These are phyloP conservation scores for Kodamaea laetipori DNA, from an alignment of 805 yeast species.

Conservation along the genomic window DNA sequence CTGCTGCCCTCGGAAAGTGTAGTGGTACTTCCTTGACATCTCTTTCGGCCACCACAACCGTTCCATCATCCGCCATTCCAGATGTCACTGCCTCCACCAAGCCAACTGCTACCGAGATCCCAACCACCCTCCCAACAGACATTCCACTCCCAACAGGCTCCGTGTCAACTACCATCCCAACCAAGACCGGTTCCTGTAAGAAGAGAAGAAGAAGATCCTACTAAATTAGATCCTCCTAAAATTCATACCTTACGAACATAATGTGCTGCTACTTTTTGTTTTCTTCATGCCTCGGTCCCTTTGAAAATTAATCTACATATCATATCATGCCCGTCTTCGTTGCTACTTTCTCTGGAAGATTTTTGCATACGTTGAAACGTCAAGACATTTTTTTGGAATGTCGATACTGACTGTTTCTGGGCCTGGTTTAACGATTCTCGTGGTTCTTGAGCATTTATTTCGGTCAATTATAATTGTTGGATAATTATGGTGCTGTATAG, in stretches of 20 bases:
- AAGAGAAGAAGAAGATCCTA: conserved; percentile 32
- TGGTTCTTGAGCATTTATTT: neutral
- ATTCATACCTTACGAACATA: conserved; percentile 1
- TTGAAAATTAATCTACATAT: neutral
- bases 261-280: neutral
- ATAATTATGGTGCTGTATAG: neutral
- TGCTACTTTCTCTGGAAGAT: too few relatives aligned
- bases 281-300: neutral
- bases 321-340: too few relatives aligned
- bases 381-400: conserved; percentile 9
- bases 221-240: conserved; percentile 13
- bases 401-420: conserved; percentile 7
- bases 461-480: conserved; percentile 1
- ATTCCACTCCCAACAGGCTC: conserved; percentile 1
- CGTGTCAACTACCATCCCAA: conserved; percentile 2
- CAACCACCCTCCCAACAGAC: conserved; percentile 7
- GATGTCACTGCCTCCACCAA: conserved; percentile 17
- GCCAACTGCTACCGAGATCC: conserved; percentile 13
- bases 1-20: conserved; percentile 44
- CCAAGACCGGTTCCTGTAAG: conserved; percentile 14
- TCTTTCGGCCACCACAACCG: conserved; percentile 28
- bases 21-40: conserved; percentile 30
- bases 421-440: neutral
- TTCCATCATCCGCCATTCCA: conserved; percentile 20
- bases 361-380: conserved; percentile 1